Evolutionary conservation across 768 basidiomycete species (phyloP), one percentile per base, ranked within the genome.

Genomic region (Psilocybe azurescens): DNA sequence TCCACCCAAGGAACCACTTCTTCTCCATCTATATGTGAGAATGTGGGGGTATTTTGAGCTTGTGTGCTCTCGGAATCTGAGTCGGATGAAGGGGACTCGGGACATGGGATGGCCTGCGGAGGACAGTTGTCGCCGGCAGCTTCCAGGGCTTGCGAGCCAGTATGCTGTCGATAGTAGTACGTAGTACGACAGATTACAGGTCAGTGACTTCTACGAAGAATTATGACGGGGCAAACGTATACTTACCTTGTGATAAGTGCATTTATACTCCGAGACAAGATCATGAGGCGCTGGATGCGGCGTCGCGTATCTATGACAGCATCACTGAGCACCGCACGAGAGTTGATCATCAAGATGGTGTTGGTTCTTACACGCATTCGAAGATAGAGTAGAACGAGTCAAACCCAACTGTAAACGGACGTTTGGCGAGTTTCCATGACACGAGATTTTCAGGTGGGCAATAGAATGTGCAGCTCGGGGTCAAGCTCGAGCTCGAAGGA

Each of bases 161-260:
- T 55, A 20, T 56, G 28, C 63, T 64, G 24, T 14, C 4, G 39
- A n/a, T 5, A 2, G 18, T 9, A 14, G 36, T 20, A 30, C 24
- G 24, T 24, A 18, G 6, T n/a, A n/a, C 6, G 14, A 33, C 44
- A 53, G 1, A 44, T 5, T 20, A 8, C 18, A 18, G 32, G 28
- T n/a, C 3, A 20, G 20, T 29, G 11, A 28, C 2, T 30, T 28
- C n/a, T 30, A 24, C 24, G 24, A 24, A 24, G n/a, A 53, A 28
- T 20, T 30, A 3, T 11, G n/a, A 48, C 11, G 14, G 16, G 11
- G 0, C 28, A 24, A 24, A 24, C 24, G 24, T 24, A 24, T 55
- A 32, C 59, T 28, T 38, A 64, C 66, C 55, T 64, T 67, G 63
- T 62, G 16, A 39, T 67, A 67, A 47, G 28, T 38, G 41, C 66